Evolutionary conservation across 2,329 filamentous ascomycete species (phyloP).

Genomic region (Epichloe sibirici): DNA sequence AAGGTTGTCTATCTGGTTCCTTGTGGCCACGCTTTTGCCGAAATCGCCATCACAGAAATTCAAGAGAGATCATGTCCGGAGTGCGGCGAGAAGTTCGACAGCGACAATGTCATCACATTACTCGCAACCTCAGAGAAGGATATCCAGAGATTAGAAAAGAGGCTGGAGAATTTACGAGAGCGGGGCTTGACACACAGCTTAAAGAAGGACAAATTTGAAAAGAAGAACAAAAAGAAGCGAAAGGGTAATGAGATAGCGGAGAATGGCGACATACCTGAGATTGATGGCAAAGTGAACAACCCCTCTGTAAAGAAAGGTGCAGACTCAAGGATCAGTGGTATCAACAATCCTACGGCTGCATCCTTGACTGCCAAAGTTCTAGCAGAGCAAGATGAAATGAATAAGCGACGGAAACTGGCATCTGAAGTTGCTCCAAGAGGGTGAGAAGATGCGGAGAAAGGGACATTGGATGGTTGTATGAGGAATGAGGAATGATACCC

Average conservation of each 20-base stretch:
- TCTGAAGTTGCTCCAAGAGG: constrained; percentile 9
- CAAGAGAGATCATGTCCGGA: constrained; percentile 49
- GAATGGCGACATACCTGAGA: constrained; percentile 38
- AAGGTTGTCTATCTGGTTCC: constrained; percentile 85
- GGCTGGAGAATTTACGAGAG: constrained; percentile 56
- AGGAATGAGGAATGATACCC: neutral
- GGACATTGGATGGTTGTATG: neutral
- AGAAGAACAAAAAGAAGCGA: constrained; percentile 57
- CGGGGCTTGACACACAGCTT: constrained; percentile 72
- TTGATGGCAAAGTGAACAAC: constrained; percentile 17
- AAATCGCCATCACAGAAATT: constrained; percentile 75
- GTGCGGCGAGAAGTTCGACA: constrained; percentile 63
- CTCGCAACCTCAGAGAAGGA: constrained; percentile 62
- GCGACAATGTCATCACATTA: constrained; percentile 71
- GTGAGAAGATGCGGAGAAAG: constrained; percentile 2
- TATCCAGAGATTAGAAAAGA: constrained; percentile 49
- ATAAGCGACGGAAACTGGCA: constrained; percentile 62
- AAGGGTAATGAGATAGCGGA: constrained; percentile 26
- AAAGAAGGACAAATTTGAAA: constrained; percentile 59
- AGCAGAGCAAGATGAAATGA: constrained; percentile 71
- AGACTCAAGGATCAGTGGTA: constrained; percentile 40
- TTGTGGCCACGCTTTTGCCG: constrained; percentile 89
- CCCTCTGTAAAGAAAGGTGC: constrained; percentile 18
- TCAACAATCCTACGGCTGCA: constrained; percentile 82
- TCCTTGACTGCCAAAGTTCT: constrained; percentile 76